Evolutionary conservation across 192 early-diverging fungal species (phyloP).

Genomic region (Entrophospora sp.): DNA sequence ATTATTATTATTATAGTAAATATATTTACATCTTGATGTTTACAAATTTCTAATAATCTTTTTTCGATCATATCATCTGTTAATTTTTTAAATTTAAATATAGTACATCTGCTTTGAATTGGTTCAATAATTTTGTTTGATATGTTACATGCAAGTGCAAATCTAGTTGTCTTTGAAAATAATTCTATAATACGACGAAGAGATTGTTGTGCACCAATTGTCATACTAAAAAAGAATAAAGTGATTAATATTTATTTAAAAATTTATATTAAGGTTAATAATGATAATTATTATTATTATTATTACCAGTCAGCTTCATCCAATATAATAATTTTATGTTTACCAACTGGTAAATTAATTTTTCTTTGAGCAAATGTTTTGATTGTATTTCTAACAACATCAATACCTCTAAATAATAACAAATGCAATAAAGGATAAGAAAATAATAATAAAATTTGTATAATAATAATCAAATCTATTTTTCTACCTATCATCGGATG

Average conservation of each 20-base stretch:
- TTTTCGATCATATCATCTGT: conserved; percentile 70
- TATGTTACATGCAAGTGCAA: conserved; percentile 93
- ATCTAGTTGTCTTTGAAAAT: conserved; percentile 88
- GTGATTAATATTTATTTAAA: too few species aligned
- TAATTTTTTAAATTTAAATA: conserved; percentile 76
- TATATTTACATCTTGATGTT: too few species aligned
- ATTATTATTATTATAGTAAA: too few species aligned
- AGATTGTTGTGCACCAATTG: conserved; percentile 91
- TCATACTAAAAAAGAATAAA: conserved; percentile 66
- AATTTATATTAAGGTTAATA: too few species aligned
- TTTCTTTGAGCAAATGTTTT: conserved; percentile 99
- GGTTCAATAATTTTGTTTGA: conserved; percentile 97
- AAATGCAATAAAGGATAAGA: too few species aligned
- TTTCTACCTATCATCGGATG: conserved; percentile 85
- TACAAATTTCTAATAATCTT: too few species aligned
- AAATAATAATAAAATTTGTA: too few species aligned
- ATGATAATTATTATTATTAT: too few species aligned
- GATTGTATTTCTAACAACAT: conserved; percentile 93
- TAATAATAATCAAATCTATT: too few species aligned
- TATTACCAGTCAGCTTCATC: conserved; percentile 97
- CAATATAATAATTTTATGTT: conserved; percentile 85
- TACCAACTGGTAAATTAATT: conserved; percentile 79
- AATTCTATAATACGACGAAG: conserved; percentile 97
- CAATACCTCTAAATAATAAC: conserved; percentile 70
- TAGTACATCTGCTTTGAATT: conserved; percentile 95